Conservation (phyloP, 129 eudicot genomes). For the Helichrysum umbraculigerum region DNA sequence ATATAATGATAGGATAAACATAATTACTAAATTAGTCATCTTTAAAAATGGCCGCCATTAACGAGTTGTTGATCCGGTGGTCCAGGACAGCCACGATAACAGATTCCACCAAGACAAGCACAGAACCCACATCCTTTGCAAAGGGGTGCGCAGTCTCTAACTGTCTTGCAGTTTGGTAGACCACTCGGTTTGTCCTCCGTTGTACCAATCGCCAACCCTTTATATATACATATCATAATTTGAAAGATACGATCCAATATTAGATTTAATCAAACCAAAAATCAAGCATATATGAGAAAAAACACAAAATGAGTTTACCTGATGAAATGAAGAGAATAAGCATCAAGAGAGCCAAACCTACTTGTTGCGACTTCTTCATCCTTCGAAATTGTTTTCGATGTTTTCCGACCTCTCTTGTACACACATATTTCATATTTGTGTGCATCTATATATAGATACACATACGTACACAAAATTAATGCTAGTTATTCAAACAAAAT, state of each 20-base stretch:
- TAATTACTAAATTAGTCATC: too few relatives aligned
- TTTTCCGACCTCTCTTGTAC: not conserved
- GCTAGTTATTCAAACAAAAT: not conserved
- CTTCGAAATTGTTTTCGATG: not conserved
- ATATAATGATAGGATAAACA: too few relatives aligned
- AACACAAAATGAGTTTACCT: conserved; percentile 9
- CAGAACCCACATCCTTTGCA: conserved; percentile 15
- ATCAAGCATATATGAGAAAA: not conserved
- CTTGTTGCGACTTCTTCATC: conserved; percentile 19
- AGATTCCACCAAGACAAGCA: conserved; percentile 7
- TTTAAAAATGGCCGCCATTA: not conserved
- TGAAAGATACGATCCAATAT: too few relatives aligned
- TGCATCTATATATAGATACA: not conserved
- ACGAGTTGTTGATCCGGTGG: not conserved
- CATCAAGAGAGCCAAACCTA: conserved; percentile 15
- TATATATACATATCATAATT: too few relatives aligned
- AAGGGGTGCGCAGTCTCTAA: conserved; percentile 4
- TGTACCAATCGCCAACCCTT: conserved; percentile 7
- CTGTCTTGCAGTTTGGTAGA: conserved; percentile 4
- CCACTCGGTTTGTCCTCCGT: conserved; percentile 1
- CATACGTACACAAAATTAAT: not conserved
- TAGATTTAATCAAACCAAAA: not conserved
- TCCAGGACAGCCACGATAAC: conserved; percentile 22
- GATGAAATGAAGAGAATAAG: conserved; percentile 24
- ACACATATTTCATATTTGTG: not conserved